Evolutionary conservation across 2,329 filamentous ascomycete species (phyloP).

Genomic region (Capronia americana): DNA sequence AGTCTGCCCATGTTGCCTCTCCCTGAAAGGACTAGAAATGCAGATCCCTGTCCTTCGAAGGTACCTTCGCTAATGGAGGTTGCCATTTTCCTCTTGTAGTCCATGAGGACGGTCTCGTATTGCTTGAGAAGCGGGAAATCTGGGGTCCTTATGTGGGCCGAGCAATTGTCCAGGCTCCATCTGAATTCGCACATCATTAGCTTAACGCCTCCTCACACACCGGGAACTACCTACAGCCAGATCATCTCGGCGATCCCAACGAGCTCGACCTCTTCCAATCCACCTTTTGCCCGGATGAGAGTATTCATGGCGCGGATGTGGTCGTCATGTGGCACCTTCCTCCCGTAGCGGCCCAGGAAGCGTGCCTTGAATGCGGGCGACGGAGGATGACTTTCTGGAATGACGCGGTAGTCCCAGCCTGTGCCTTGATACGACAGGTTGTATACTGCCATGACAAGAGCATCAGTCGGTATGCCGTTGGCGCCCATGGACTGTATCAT

Average conservation of each 20-base stretch:
- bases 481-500: conserved; percentile 9
- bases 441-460: conserved; percentile 16
- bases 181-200: conserved; percentile 7
- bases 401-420: conserved; percentile 9
- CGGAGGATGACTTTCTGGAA: conserved; percentile 12
- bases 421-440: conserved; percentile 14
- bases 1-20: not conserved
- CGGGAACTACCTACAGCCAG: conserved; percentile 11
- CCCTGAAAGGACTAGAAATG: not conserved
- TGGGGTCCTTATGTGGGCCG: not conserved
- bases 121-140: conserved; percentile 8
- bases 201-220: not conserved
- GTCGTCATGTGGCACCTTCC: conserved; percentile 8
- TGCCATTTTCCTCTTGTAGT: not conserved
- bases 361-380: conserved; percentile 3
- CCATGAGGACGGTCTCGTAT: not conserved
- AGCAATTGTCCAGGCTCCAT: conserved; percentile 19
- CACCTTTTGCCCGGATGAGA: conserved; percentile 14
- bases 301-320: conserved; percentile 13
- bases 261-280: conserved; percentile 10
- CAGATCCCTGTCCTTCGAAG: not conserved
- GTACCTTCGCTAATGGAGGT: not conserved
- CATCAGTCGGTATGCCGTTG: not conserved
- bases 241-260: conserved; percentile 16
- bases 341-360: conserved; percentile 4